A percentile compares a stretch with the other conserved stretches of the same genome.
These are phyloP conservation scores for Penstemon barbatus DNA, from an alignment of 257 asterid genomes.

Conservation along the genomic window DNA sequence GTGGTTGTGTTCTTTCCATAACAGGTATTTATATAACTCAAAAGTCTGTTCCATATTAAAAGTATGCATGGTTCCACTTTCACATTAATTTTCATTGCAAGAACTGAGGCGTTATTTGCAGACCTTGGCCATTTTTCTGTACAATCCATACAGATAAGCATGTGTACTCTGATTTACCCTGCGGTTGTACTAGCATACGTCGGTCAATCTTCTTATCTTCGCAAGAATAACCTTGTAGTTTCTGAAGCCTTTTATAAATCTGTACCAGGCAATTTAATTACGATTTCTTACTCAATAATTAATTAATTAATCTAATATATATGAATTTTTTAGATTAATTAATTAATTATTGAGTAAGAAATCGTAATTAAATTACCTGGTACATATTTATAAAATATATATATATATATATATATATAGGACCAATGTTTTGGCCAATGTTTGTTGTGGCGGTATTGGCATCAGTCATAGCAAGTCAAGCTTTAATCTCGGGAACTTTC, in stretches of 20 bases:
- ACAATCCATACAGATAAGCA: conserved; percentile 53
- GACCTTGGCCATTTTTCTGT: conserved; percentile 71
- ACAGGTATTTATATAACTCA: conserved; percentile 39
- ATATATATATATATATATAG: conserved; percentile 25
- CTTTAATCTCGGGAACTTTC: conserved; percentile 60
- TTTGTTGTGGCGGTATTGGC: conserved; percentile 54
- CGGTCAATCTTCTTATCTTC: conserved; percentile 61
- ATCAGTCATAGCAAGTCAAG: conserved; percentile 61
- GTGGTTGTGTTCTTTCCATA: conserved; percentile 53
- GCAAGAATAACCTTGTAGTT: conserved; percentile 33
- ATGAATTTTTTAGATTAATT: no score
- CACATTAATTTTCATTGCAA: conserved; percentile 21
- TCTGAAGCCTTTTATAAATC: conserved; percentile 45
- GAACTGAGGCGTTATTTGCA: conserved; percentile 71
- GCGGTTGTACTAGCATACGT: conserved; percentile 48
- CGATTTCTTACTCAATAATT: no score
- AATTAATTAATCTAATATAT: no score
- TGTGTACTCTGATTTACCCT: conserved; percentile 50
- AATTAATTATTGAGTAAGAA: no score
- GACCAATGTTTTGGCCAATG: conserved; percentile 58
- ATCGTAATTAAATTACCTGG: no score
- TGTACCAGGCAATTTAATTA: conserved; percentile 42
- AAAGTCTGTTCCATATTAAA: background rate
- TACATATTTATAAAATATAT: no score
- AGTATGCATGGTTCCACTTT: background rate